Percentiles rank a stretch among this genome's conserved stretches.
These are phyloP conservation scores for Austroboletus novae-zelandiae DNA, from an alignment of 1,284 basidiomycete genomes.

Conservation along the genomic window DNA sequence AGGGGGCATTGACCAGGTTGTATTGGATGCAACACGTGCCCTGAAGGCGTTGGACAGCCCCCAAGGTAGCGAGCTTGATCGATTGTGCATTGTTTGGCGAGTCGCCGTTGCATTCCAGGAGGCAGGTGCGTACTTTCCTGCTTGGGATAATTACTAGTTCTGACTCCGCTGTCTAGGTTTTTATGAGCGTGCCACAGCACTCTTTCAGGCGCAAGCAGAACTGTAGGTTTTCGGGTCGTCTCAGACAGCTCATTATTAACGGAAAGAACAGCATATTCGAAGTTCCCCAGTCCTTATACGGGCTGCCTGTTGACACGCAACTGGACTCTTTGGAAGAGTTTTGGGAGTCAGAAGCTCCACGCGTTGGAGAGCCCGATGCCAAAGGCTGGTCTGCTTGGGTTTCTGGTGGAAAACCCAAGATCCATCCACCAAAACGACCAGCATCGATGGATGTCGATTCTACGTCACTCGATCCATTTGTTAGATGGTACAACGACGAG, in stretches of 20 bases:
- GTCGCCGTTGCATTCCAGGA: slow-evolving; percentile 65
- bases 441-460: slow-evolving; percentile 20
- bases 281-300: slow-evolving; percentile 42
- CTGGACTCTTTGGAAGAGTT: slow-evolving; percentile 66
- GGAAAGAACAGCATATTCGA: slow-evolving; percentile 49
- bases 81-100: slow-evolving; percentile 70
- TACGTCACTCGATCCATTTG: slow-evolving; percentile 56
- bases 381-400: slow-evolving; percentile 65
- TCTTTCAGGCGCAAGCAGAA: slow-evolving; percentile 78
- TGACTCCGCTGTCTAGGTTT: slow-evolving; percentile 42
- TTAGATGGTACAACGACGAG: slow-evolving; percentile 70
- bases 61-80: slow-evolving; percentile 50
- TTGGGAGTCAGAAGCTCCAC: slow-evolving; percentile 72
- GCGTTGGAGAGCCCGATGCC: slow-evolving; percentile 59
- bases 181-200: slow-evolving; percentile 62
- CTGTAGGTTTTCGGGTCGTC: slow-evolving; percentile 46
- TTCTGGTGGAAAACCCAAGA: slow-evolving; percentile 38
- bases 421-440: slow-evolving; percentile 10
- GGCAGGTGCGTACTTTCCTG: slow-evolving; percentile 57
- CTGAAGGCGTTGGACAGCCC: slow-evolving; percentile 38
- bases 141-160: slow-evolving; percentile 4
- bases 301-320: slow-evolving; percentile 42
- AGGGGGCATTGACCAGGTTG: slow-evolving; percentile 49
- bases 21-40: slow-evolving; percentile 47
- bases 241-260: slow-evolving; percentile 2